Evolutionary conservation across 176 grass and related monocot species (phyloP).

Genomic region (sorghum (Sorghum bicolor)): Sorghum_bicolor_NCBIv3 NC_012879.2:2335001-2335500

Average conservation of each 20-base stretch:
- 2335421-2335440: too few relatives aligned
- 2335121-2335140: slow-evolving; percentile 17
- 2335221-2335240: too few relatives aligned
- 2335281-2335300: slow-evolving; percentile 1
- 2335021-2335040: slow-evolving; percentile 33
- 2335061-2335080: slow-evolving; percentile 57
- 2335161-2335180: background rate
- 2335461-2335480: too few relatives aligned
- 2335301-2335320: background rate
- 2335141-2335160: slow-evolving; percentile 27
- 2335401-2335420: too few relatives aligned
- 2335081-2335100: slow-evolving; percentile 36
- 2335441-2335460: too few relatives aligned
- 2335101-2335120: slow-evolving; percentile 45
- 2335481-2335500: too few relatives aligned
- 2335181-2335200: background rate
- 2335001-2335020: slow-evolving; percentile 38
- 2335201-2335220: background rate
- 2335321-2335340: background rate
- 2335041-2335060: slow-evolving; percentile 43
- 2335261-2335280: slow-evolving; percentile 26
- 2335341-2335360: background rate
- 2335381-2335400: too few relatives aligned
- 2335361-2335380: background rate
- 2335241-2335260: background rate